phyloP scores from a whole-genome alignment of 164 flowering plant genomes.

The Pachysandra terminalis region DNA sequence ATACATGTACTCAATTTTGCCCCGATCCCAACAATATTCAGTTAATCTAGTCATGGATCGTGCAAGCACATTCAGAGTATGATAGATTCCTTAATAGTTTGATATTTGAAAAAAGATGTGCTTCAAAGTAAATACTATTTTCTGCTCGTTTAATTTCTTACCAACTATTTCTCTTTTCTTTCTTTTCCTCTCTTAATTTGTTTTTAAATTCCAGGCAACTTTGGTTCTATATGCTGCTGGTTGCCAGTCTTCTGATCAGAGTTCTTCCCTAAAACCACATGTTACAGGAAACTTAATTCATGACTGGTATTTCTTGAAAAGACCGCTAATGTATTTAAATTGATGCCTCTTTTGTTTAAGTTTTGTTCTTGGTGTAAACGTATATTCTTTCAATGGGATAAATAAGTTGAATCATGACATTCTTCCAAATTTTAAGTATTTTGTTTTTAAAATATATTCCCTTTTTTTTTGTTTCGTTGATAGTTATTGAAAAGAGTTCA shows the following conservation, averaged over 20 bases:
- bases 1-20: not conserved
- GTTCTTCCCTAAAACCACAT: conserved; percentile 83
- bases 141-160: not conserved
- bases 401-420: not conserved
- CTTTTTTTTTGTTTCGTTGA: no score
- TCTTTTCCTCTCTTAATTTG: not conserved
- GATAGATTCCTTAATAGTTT: no score
- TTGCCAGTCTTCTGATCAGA: conserved; percentile 38
- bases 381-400: not conserved
- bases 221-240: conserved; percentile 58
- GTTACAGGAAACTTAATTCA: conserved; percentile 65
- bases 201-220: conserved; percentile 48
- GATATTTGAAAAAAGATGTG: no score
- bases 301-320: conserved; percentile 54
- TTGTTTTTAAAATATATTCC: no score
- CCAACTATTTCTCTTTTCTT: not conserved
- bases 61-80: not conserved
- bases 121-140: no score
- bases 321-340: not conserved
- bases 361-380: not conserved
- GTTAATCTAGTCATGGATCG: not conserved
- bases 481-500: no score
- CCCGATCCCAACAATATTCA: no score
- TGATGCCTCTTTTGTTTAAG: not conserved
- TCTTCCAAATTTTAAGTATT: not conserved